Conservation (phyloP, 2,329 filamentous ascomycete genomes). For the Aureobasidium sp. region DNA sequence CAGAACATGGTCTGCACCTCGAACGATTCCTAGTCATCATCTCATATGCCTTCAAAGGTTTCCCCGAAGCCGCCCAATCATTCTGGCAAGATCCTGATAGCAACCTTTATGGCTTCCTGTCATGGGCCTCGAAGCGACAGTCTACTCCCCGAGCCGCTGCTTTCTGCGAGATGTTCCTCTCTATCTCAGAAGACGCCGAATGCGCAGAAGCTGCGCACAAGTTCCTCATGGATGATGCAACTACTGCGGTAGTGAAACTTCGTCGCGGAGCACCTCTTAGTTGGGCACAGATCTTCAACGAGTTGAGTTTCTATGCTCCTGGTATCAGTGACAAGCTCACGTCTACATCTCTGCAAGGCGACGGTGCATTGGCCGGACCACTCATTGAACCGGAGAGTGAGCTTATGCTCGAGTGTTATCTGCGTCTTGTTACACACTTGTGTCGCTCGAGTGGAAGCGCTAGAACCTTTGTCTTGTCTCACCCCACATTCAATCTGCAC, state of each 20-base stretch:
- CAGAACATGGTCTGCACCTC: conserved; percentile 37
- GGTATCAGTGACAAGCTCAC: conserved; percentile 68
- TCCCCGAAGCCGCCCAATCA: conserved; percentile 73
- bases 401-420: conserved; percentile 94
- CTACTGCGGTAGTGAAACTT: conserved; percentile 61
- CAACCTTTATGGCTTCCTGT: conserved; percentile 87
- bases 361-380: conserved; percentile 18
- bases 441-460: conserved; percentile 66
- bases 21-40: conserved; percentile 91
- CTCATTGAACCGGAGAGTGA: conserved; percentile 87
- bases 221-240: conserved; percentile 81
- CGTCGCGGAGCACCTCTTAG: conserved; percentile 78
- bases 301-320: conserved; percentile 75
- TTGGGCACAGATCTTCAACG: conserved; percentile 87
- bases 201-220: conserved; percentile 80
- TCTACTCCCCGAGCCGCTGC: conserved; percentile 94
- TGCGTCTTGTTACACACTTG: conserved; percentile 79
- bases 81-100: conserved; percentile 93
- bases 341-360: conserved; percentile 37
- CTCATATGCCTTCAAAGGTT: conserved; percentile 81
- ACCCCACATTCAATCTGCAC: conserved; percentile 61
- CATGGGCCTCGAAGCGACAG: conserved; percentile 92
- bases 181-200: conserved; percentile 73
- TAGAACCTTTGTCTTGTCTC: conserved; percentile 64
- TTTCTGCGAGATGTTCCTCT: conserved; percentile 92